Evolutionary conservation across 2,329 filamentous ascomycete genomes (phyloP), one percentile per base, ranked within the genome.

Genomic region (Huntiella moniliformis): DNA sequence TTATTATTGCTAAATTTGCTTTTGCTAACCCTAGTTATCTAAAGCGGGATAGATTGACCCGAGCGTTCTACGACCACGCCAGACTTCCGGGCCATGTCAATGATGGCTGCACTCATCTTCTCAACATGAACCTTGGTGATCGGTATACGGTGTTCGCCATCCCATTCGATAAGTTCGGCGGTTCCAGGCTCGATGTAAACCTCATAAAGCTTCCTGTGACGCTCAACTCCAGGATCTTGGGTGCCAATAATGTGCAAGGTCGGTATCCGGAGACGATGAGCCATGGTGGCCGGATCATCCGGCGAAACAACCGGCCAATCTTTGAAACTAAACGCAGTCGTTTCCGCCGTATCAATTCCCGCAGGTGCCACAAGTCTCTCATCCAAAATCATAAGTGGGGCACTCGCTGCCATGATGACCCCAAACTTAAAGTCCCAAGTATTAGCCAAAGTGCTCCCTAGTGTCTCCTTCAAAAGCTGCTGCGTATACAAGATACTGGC

Each of bases 231-330:
- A 0, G 68, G 64, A 58, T 80, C 76, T 13, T 63, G 61, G 50
- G 75, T 52, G 0, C 79, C 79, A 60, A 82, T 78, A 1, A 82
- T 74, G 60, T 83, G 79, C 4, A 82, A 57, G 0, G 78, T 80
- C 28, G 77, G 77, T 40, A 75, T 53, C 22, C 56, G 61, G 48
- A 80, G 55, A 17, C 72, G 51, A 53, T 70, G 65, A n/a, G 65
- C 64, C 33, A 52, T 58, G 16, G 48, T 55, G 5, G 42, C 38
- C 7, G 35, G 28, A 12, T 46, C 40, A 15, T 13, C 32, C 10
- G 36, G 15, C 11, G 48, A 44, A 39, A 18, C 17, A 37, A 60
- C 56, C 38, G 64, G 64, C 16, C 65, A 64, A 38, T 68, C 66
- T 17, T 58, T 60, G 18, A 73, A 61, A 10, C 58, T 55, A 36